Conservation (phyloP, 345 rosid species). For the Theobroma cacao region DNA sequence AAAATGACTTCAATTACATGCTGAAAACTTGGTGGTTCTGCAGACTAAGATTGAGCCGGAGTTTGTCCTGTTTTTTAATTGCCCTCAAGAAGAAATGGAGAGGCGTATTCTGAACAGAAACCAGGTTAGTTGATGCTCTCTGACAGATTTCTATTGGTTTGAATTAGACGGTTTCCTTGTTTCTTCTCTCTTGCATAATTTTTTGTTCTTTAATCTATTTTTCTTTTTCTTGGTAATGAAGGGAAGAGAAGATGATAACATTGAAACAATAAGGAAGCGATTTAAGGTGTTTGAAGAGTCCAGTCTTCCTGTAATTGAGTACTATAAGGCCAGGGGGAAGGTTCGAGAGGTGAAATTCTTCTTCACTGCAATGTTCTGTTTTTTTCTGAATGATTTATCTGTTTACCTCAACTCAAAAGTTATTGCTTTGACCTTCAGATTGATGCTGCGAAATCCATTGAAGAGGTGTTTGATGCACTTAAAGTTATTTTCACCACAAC, state of each 20-base stretch:
- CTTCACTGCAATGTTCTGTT: background rate
- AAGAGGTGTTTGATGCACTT: slow-evolving; percentile 66
- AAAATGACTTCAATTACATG: background rate
- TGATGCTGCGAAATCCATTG: slow-evolving; percentile 63
- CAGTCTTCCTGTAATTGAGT: slow-evolving; percentile 51
- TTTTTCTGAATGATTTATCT: slow-evolving; percentile 3
- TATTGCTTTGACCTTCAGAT: slow-evolving; percentile 35
- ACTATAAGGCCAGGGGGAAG: slow-evolving; percentile 54
- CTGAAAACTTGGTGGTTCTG: slow-evolving; percentile 14
- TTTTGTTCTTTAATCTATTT: slow-evolving; percentile 8
- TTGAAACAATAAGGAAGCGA: slow-evolving; percentile 62
- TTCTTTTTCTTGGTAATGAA: slow-evolving; percentile 6
- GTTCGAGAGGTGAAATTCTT: slow-evolving; percentile 51
- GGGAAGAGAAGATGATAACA: slow-evolving; percentile 83
- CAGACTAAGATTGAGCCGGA: slow-evolving; percentile 67
- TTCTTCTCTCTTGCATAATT: background rate
- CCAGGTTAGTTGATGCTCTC: slow-evolving; percentile 46
- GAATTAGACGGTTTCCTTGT: background rate
- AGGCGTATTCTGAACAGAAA: slow-evolving; percentile 59
- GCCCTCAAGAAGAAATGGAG: slow-evolving; percentile 66
- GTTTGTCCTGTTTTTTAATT: slow-evolving; percentile 56
- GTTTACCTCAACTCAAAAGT: background rate
- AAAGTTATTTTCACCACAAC: slow-evolving; percentile 41
- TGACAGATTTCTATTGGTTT: background rate
- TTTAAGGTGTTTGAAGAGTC: slow-evolving; percentile 62